Evolutionary conservation across 306 rosid species (phyloP), one percentile per base, ranked within the genome.

Genomic region (Malus asiatica): DNA sequence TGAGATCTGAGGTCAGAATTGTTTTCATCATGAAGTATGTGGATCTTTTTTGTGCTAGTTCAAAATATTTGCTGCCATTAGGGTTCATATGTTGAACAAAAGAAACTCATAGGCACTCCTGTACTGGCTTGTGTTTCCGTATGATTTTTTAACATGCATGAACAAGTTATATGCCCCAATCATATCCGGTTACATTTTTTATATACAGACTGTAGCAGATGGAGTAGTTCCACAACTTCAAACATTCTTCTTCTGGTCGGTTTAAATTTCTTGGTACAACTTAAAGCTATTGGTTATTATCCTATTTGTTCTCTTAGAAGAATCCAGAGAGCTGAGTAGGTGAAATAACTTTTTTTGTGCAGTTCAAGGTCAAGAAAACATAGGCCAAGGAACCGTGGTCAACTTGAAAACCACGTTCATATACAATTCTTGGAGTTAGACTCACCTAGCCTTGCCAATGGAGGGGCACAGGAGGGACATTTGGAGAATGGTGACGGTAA

Each of bases 231-330:
- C 97, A 63, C 93, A 88, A 71, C 83, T 87, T 22, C 93, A 87
- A 75, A 80, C 97, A 72, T 90, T 95, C 88, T 83, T 83, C 88
- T 90, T 89, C 91, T 88, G 99, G 99, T 95, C 78, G 80, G 96
- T 92, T 89, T 42, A 74, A 66, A 71, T 84, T 73, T 81, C 74
- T 77, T 74, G 70, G 78, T 80, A 89, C 83, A 83, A 79, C 78
- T 73, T 81, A 51, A 73, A 74, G 77, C 80, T 82, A 76, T 80
- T 30, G 46, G 71, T 16, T 80, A 60, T 25, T 61, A 73, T 11
- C 68, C 76, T 77, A 23, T 83, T 79, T 42, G 40, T 88, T 53
- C 62, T 16, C 66, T 68, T 73, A 75, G 63, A 40, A 35, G 70
- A 83, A 59, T 76, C 42, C 52, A 51, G 76, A 82, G 74, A 80